Evolutionary conservation across 2,329 filamentous ascomycete species (phyloP).

Genomic region (Aspergillus uvarum): DNA sequence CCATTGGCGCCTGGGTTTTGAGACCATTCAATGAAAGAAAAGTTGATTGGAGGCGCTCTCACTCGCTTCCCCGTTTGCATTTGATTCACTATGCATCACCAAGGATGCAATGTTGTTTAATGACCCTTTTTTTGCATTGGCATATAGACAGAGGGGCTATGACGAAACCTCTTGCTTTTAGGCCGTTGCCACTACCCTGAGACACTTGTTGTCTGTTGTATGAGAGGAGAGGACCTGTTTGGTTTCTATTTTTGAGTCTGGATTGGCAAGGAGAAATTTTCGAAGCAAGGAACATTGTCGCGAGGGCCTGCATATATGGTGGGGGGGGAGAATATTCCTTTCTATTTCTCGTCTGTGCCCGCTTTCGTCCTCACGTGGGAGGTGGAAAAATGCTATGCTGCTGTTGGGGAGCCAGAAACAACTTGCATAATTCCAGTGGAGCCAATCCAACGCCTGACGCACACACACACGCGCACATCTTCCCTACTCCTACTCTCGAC

Average conservation of each 20-base stretch:
- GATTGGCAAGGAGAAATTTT: background rate
- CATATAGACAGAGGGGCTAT: slow-evolving; percentile 31
- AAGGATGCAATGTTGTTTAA: slow-evolving; percentile 30
- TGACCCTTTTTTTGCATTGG: slow-evolving; percentile 32
- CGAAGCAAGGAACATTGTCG: background rate
- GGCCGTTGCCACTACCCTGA: slow-evolving; percentile 8
- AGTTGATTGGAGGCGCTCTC: slow-evolving; percentile 27
- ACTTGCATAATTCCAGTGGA: background rate
- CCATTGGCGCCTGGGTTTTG: slow-evolving; percentile 36
- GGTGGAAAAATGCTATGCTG: background rate
- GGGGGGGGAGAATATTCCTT: background rate
- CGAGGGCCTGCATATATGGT: background rate
- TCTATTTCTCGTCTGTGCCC: background rate
- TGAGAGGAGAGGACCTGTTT: background rate
- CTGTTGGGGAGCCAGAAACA: background rate
- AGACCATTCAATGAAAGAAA: slow-evolving; percentile 27
- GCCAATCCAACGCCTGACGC: background rate
- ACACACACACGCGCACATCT: too few relatives aligned
- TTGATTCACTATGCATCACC: slow-evolving; percentile 41
- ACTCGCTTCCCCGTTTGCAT: slow-evolving; percentile 34
- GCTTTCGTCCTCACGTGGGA: background rate
- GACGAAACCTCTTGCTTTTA: slow-evolving; percentile 13
- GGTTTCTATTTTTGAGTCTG: background rate
- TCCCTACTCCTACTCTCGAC: background rate
- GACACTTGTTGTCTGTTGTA: slow-evolving; percentile 4